Evolutionary conservation across 1,139 yeast genomes (phyloP).

Genomic region (Pichia sp.): DNA sequence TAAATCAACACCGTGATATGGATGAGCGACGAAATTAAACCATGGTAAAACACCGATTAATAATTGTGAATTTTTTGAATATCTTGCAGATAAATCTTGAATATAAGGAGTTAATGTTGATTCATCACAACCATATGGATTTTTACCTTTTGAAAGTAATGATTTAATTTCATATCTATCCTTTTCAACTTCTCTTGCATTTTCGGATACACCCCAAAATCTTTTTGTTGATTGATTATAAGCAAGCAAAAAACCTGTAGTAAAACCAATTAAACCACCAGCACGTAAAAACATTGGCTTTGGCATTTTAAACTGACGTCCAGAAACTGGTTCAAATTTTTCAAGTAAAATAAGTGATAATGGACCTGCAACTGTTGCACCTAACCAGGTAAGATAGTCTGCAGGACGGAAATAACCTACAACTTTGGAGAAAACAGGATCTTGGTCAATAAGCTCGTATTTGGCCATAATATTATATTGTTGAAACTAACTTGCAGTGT

Average conservation of each 20-base stretch:
- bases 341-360: constrained; percentile 56
- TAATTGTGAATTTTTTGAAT: constrained; percentile 68
- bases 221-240: constrained; percentile 62
- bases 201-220: constrained; percentile 77
- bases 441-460: constrained; percentile 55
- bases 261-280: constrained; percentile 53
- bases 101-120: constrained; percentile 55
- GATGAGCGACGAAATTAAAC: constrained; percentile 79
- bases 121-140: constrained; percentile 59
- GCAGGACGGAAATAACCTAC: constrained; percentile 65
- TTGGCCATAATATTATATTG: constrained; percentile 19
- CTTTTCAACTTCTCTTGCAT: constrained; percentile 60
- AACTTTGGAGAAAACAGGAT: constrained; percentile 71
- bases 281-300: constrained; percentile 56
- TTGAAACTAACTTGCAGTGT: neutral
- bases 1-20: constrained; percentile 75
- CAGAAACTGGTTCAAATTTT: constrained; percentile 55
- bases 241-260: constrained; percentile 68
- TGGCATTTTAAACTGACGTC: constrained; percentile 52
- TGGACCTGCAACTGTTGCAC: constrained; percentile 61
- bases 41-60: constrained; percentile 65
- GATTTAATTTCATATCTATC: constrained; percentile 73
- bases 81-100: constrained; percentile 73
- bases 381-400: constrained; percentile 62
- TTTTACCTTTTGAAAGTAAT: constrained; percentile 58